Percentiles rank a stretch among this genome's conserved stretches.
Evolutionary conservation across 2,329 filamentous ascomycete species (phyloP).

Genomic region (Xylaria sp.): DNA sequence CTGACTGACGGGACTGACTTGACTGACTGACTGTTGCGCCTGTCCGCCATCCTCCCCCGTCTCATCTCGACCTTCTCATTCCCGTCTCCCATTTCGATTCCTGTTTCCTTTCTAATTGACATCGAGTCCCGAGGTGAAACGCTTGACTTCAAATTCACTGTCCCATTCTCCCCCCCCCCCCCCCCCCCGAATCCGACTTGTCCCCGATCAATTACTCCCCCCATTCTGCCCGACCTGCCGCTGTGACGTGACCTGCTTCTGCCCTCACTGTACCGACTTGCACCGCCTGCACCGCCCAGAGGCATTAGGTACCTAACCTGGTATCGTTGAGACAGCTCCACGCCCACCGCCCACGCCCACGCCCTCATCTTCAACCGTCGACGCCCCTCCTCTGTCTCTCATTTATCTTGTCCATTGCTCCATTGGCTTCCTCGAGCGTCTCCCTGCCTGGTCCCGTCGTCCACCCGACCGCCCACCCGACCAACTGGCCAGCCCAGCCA

Average conservation of each 20-base stretch:
- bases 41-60: slow-evolving; percentile 23
- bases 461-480: background rate
- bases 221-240: slow-evolving; percentile 11
- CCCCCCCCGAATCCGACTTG: slow-evolving; percentile 18
- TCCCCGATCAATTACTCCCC: slow-evolving; percentile 21
- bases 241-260: background rate
- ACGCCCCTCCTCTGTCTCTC: slow-evolving; percentile 27
- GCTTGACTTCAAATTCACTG: slow-evolving; percentile 23
- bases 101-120: background rate
- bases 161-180: slow-evolving; percentile 6
- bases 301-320: slow-evolving; percentile 1
- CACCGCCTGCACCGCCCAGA: slow-evolving; percentile 9
- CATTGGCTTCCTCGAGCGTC: slow-evolving; percentile 4
- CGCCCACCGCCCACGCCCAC: slow-evolving; percentile 1
- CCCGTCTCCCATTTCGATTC: slow-evolving; percentile 17
- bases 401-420: slow-evolving; percentile 17
- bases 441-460: background rate
- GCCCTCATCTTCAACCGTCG: slow-evolving; percentile 15
- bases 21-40: slow-evolving; percentile 24
- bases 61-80: slow-evolving; percentile 27
- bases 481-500: slow-evolving; percentile 12
- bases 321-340: slow-evolving; percentile 6
- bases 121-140: slow-evolving; percentile 9
- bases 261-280: too few species aligned
- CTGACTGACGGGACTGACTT: too few species aligned